Conservation (phyloP, 2,329 filamentous ascomycete species). For the Scedosporium dehoogii region DNA sequence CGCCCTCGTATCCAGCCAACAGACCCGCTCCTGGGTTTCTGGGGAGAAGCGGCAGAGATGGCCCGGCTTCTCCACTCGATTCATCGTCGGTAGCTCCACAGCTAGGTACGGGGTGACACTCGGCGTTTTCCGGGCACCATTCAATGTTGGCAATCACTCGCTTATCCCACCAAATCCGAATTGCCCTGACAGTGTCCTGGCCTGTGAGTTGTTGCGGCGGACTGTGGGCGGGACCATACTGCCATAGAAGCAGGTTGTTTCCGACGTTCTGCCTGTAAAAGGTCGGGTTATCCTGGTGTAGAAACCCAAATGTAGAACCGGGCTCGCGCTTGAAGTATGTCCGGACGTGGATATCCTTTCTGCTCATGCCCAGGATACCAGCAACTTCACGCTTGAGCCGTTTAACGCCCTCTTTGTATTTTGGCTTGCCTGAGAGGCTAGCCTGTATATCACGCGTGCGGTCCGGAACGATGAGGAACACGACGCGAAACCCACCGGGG, state of each 20-base stretch:
- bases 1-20: background rate
- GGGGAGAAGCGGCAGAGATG: background rate
- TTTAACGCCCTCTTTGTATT: background rate
- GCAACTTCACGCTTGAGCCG: background rate
- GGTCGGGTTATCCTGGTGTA: background rate
- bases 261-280: background rate
- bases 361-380: background rate
- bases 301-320: background rate
- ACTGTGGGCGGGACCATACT: background rate
- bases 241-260: background rate
- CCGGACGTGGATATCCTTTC: background rate
- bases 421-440: background rate
- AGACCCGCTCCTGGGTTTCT: too few species aligned
- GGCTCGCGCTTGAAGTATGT: background rate
- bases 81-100: background rate
- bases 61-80: background rate
- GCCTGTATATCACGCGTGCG: background rate
- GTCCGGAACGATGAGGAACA: background rate
- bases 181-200: background rate
- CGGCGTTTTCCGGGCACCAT: background rate
- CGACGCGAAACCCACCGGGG: background rate
- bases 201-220: background rate
- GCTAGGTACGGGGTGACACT: background rate
- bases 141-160: background rate
- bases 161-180: background rate